A percentile compares a stretch with the other conserved stretches of the same genome.
phyloP scores from a whole-genome alignment of 2,329 filamentous ascomycete genomes.

The Apiospora sp. region DNA sequence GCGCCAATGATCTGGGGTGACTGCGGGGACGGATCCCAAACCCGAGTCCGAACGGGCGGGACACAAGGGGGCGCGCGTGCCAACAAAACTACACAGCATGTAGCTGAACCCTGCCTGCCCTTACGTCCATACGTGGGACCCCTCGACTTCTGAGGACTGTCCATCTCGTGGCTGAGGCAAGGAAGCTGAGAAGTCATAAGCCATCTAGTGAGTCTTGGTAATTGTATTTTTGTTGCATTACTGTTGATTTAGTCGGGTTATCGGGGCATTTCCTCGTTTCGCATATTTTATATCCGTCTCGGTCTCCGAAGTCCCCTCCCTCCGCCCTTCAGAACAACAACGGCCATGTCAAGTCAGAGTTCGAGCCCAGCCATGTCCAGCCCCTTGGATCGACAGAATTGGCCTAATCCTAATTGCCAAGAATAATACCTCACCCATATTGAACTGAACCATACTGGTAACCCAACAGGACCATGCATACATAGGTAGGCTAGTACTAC shows the following conservation, averaged over 20 bases:
- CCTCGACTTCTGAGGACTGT: neutral
- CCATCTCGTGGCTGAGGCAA: neutral
- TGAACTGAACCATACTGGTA: too few relatives aligned
- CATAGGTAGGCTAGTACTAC: too few relatives aligned
- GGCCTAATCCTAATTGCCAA: neutral
- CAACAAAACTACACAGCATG: neutral
- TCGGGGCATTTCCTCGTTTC: neutral
- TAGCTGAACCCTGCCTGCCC: neutral
- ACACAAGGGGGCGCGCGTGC: neutral
- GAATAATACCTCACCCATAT: neutral
- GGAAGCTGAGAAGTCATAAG: neutral
- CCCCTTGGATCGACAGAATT: neutral
- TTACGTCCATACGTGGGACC: neutral
- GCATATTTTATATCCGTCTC: neutral
- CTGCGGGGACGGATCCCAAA: neutral
- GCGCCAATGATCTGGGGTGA: neutral
- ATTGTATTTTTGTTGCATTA: neutral
- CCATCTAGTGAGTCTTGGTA: neutral
- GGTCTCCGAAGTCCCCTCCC: neutral
- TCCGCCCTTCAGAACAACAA: neutral
- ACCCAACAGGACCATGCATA: too few relatives aligned
- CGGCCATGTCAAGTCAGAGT: neutral
- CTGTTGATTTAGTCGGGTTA: neutral
- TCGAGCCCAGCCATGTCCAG: neutral
- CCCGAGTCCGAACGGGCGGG: neutral